phyloP scores from a whole-genome alignment of 225 moss, liverwort and hornwort species.

The Takakia lepidozioides region DNA sequence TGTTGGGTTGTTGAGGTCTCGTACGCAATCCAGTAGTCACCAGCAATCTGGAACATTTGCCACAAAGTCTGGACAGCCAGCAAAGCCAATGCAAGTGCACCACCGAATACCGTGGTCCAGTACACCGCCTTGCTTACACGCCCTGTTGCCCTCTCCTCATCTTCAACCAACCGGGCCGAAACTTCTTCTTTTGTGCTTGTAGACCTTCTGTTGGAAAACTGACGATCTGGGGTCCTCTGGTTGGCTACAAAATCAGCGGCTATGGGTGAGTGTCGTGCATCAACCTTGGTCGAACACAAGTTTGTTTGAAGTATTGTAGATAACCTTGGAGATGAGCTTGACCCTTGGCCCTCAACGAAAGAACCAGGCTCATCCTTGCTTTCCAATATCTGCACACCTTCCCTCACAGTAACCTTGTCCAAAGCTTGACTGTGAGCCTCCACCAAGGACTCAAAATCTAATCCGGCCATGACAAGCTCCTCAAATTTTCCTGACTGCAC shows the following conservation, averaged over 20 bases:
- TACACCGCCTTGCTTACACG: conserved; percentile 54
- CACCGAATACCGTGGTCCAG: conserved; percentile 59
- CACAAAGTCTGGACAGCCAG: conserved; percentile 43
- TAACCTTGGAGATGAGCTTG: no score
- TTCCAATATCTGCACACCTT: conserved; percentile 3
- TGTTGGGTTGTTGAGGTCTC: conserved; percentile 22
- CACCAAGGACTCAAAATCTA: conserved; percentile 30
- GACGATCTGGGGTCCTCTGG: background rate
- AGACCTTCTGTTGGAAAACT: background rate
- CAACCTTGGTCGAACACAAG: no score
- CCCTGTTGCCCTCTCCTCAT: conserved; percentile 71
- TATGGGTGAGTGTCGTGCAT: no score
- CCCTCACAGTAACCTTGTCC: conserved; percentile 27
- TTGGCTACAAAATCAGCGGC: no score
- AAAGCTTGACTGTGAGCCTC: conserved; percentile 30
- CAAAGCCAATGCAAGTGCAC: conserved; percentile 33
- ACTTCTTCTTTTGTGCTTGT: conserved; percentile 15
- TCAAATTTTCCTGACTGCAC: conserved; percentile 37
- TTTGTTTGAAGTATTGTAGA: no score
- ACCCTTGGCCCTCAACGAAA: conserved; percentile 4
- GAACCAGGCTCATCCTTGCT: background rate
- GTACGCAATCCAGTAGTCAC: conserved; percentile 48
- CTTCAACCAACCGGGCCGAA: conserved; percentile 63
- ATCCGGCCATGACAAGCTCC: conserved; percentile 21
- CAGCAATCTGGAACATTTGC: conserved; percentile 30